A percentile compares a stretch with the other conserved stretches of the same genome.
Conservation (phyloP, 1,284 basidiomycete genomes). For the Rhodotorula sp. region DNA sequence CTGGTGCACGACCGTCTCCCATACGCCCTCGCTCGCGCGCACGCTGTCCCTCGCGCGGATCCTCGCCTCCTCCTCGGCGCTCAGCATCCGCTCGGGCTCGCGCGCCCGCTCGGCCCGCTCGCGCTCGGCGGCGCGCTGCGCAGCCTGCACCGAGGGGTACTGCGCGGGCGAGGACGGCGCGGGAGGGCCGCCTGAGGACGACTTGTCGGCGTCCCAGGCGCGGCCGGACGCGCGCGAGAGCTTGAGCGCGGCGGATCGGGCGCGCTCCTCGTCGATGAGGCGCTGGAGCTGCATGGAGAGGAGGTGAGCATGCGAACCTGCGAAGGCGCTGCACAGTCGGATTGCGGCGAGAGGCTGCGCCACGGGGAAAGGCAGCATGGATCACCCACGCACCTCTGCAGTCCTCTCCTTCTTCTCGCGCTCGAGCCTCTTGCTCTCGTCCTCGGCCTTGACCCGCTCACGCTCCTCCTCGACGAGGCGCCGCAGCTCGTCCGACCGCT, state of each 20-base stretch:
- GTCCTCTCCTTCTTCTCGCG: slow-evolving; percentile 8
- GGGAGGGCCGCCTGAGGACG: background rate
- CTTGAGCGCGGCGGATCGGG: slow-evolving; percentile 36
- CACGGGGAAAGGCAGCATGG: background rate
- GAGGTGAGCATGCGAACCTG: background rate
- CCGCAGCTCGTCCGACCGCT: background rate
- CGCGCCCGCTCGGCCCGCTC: background rate
- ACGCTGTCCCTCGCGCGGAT: slow-evolving; percentile 19
- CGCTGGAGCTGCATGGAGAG: slow-evolving; percentile 28
- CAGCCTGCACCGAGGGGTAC: slow-evolving; percentile 24
- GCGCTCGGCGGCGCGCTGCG: background rate
- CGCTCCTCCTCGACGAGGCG: slow-evolving; percentile 11
- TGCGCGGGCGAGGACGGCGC: background rate
- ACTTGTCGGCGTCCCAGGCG: slow-evolving; percentile 42
- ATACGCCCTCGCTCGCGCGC: slow-evolving; percentile 7
- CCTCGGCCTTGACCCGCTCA: background rate
- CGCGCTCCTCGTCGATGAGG: slow-evolving; percentile 38
- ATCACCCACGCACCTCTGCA: slow-evolving; percentile 6
- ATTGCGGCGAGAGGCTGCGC: no score
- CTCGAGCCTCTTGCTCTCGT: slow-evolving; percentile 4
- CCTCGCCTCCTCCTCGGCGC: slow-evolving; percentile 7
- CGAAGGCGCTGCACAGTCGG: background rate
- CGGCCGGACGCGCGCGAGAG: slow-evolving; percentile 33
- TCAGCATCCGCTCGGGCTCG: slow-evolving; percentile 1
- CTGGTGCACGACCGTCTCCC: slow-evolving; percentile 27